Evolutionary conservation across 257 asterid genomes (phyloP), one percentile per base, ranked within the genome.

Genomic region (Phtheirospermum japonicum): DNA sequence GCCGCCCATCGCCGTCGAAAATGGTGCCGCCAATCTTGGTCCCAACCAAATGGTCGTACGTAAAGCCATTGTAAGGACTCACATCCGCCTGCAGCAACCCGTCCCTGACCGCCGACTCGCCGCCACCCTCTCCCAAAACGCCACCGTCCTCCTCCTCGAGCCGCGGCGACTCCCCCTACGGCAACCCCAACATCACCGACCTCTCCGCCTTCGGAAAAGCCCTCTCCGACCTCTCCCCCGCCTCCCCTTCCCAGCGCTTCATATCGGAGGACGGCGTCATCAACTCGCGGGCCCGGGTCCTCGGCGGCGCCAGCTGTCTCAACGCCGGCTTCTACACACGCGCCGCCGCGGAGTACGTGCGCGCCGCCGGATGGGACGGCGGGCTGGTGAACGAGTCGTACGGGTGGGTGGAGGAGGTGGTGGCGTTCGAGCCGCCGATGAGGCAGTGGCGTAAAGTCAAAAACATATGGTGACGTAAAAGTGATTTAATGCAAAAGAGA

Each of bases 271-370:
- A 87, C 23, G 96, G 96, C 5, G 96, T 87, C 9, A 78, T 83
- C 40, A 85, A 56, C 39, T 76, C 92, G 2, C 84, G 96, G 0
- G 95, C 81, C 0, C 87, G 94, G 2, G 96, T 83, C 0, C 72
- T 87, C 17, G 94, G 93, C 0, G 94, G 94, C 6, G 93, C 80
- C 4, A 87, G 82, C 65, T 80, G 90, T 71, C 76, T 88, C 14
- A 88, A 88, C 9, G 95, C 96, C 0, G 96, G 95, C 0, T 85
- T 88, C 26, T 88, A 88, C 71, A 52, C 90, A 2, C 92, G 95
- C 26, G 95, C 96, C 5, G 69, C 67, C 5, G 0, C 77, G 0
- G 3, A 48, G 0, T 85, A 73, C 69, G 88, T 77, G 10, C 23
- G 20, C 7, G 40, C 34, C 5, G 76, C 61, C 0, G 88, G 95